These are phyloP conservation scores for Sextonia rubra DNA, from an alignment of 164 flowering plant species.

Conservation along the genomic window DNA sequence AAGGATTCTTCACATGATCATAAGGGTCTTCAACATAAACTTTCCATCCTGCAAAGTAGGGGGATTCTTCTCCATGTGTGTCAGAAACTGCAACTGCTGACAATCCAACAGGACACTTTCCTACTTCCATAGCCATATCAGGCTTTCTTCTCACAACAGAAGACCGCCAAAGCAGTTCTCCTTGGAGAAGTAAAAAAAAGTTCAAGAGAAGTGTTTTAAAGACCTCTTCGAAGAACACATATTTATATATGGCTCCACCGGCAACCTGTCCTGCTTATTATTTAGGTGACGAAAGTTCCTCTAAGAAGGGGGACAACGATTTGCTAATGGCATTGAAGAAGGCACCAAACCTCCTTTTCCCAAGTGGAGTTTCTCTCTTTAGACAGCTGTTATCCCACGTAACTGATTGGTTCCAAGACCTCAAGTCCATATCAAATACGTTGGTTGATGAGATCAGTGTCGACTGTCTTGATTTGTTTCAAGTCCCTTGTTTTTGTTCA, in stretches of 20 bases:
- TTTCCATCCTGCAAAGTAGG: conserved; percentile 94
- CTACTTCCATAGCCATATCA: conserved; percentile 58
- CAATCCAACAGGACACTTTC: conserved; percentile 36
- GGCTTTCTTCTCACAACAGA: not conserved
- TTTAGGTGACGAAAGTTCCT: no score
- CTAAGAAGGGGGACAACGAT: no score
- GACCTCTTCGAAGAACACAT: conserved; percentile 6
- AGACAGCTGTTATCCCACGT: conserved; percentile 54
- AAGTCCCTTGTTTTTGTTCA: not conserved
- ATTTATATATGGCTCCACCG: conserved; percentile 18
- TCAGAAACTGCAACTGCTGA: conserved; percentile 66
- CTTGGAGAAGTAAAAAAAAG: conserved; percentile 9
- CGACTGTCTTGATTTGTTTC: not conserved
- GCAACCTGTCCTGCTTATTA: no score
- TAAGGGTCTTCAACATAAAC: conserved; percentile 88
- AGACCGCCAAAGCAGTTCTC: not conserved
- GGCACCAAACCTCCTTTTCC: not conserved
- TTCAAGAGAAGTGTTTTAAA: not conserved
- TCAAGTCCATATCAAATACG: conserved; percentile 36
- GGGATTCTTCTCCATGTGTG: conserved; percentile 88
- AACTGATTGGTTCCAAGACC: conserved; percentile 38
- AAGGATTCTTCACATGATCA: conserved; percentile 47
- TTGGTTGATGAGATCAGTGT: conserved; percentile 41
- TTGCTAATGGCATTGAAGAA: not conserved
- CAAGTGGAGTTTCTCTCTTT: conserved; percentile 25